Percentiles rank a stretch among this genome's conserved stretches.
phyloP scores from a whole-genome alignment of 176 grass and related monocot species.

The Paspalum vaginatum region DNA sequence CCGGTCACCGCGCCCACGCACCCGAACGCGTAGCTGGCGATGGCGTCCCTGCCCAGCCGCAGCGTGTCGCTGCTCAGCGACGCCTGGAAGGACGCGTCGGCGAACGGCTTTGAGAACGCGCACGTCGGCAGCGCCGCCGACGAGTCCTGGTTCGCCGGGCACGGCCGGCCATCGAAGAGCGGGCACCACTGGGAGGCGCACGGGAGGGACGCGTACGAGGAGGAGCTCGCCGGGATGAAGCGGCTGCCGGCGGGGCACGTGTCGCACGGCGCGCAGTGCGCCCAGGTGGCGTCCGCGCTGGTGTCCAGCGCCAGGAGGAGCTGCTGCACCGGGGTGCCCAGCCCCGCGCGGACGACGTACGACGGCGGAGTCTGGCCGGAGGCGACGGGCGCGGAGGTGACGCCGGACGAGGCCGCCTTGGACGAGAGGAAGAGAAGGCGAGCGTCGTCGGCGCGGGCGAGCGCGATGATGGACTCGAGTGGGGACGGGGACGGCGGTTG shows the following conservation, averaged over 20 bases:
- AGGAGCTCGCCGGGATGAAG: conserved; percentile 75
- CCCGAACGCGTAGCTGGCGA: conserved; percentile 69
- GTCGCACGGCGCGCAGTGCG: conserved; percentile 81
- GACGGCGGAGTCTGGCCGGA: conserved; percentile 87
- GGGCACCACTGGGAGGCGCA: conserved; percentile 83
- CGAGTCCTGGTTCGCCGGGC: conserved; percentile 31
- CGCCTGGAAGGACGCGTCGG: conserved; percentile 75
- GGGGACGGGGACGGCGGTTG: conserved; percentile 60
- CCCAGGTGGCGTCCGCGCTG: conserved; percentile 91
- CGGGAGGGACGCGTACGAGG: conserved; percentile 66
- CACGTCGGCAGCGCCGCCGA: conserved; percentile 49
- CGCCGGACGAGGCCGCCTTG: conserved; percentile 48
- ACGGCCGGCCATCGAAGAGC: conserved; percentile 63
- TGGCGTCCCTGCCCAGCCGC: conserved; percentile 56
- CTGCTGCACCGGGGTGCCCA: conserved; percentile 72
- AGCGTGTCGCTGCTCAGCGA: conserved; percentile 73
- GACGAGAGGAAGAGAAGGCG: conserved; percentile 76
- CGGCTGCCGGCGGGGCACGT: conserved; percentile 59
- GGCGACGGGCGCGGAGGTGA: conserved; percentile 72
- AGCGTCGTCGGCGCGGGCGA: conserved; percentile 66
- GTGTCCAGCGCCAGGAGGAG: conserved; percentile 84
- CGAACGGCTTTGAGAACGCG: conserved; percentile 69
- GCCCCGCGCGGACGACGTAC: conserved; percentile 73
- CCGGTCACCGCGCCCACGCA: conserved; percentile 73
- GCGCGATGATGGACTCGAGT: conserved; percentile 68